Base-by-base conservation (phyloP, 306 rosid species). In the Vigna angularis region DNA sequence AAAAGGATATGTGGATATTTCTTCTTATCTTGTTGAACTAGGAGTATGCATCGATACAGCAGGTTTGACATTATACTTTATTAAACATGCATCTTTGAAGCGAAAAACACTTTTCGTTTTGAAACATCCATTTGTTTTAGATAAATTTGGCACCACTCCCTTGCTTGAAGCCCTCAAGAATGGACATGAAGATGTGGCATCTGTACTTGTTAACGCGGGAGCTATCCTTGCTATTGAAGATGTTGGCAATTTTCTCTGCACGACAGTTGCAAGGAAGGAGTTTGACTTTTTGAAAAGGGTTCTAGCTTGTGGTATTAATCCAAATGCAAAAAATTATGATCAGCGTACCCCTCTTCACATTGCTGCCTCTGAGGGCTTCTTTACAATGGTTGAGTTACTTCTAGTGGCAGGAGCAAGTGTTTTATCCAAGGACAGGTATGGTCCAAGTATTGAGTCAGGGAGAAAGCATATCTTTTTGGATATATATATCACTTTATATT, bases 151-250 rank as follows among this genome's bases (percentile, higher is more conserved):
- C 61, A 82, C 53, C 80, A 84, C 90, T 80, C 90, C 93, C 48
- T 90, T 90, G 79, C 85, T 88, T 45, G 91, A 91, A 80, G 91
- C 96, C 76, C 75, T 90, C 49, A 88, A 88, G 80, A 85, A 85
- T 61, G 87, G 87, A 77, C 88, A 90, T 9, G 91, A 85, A 77
- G 78, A 77, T 72, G 86, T 87, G 53, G 87, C 80, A 53, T 85
- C 85, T 53, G 30, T 85, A 77, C 93, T 90, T 14, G 58, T 74
- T 34, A 75, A 82, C 55, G 90, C 80, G 10, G 93, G 91, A 75
- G 93, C 91, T 2, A 78, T 83, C 15, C 87, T 88, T 30, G 67
- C 68, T 1, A 40, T 90, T n/a, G 91, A 90, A 36, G 84, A 88
- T 61, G 64, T 82, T 15, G 93, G 93, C 32, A 76, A 74, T 75